phyloP scores from a whole-genome alignment of 202 grass and related monocot genomes.

The Panicum virgatum region DNA sequence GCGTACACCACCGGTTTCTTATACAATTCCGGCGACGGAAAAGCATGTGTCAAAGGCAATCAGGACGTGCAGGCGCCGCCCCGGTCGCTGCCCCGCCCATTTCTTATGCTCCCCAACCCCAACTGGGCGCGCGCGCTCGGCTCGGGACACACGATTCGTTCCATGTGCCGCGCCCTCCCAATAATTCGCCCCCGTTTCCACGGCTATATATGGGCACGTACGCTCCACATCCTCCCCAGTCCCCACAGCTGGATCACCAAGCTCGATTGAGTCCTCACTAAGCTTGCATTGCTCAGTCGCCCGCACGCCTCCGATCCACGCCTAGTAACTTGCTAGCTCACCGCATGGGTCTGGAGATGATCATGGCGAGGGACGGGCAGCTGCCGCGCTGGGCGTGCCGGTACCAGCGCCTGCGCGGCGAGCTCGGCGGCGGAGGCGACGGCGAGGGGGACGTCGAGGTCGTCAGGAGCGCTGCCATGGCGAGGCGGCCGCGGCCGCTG shows the following conservation, averaged over 20 bases:
- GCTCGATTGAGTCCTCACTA: not conserved
- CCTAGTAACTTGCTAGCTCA: not conserved
- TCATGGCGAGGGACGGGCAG: conserved; percentile 31
- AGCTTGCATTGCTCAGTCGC: not conserved
- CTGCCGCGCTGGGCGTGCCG: conserved; percentile 17
- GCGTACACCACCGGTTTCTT: not conserved
- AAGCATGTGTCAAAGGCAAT: conserved; percentile 68
- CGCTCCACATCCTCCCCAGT: conserved; percentile 29
- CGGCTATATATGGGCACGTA: conserved; percentile 34
- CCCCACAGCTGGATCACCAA: conserved; percentile 27
- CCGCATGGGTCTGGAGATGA: conserved; percentile 48
- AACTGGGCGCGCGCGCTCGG: conserved; percentile 27
- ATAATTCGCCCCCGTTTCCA: conserved; percentile 19
- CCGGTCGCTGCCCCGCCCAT: conserved; percentile 13
- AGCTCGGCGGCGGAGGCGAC: not conserved
- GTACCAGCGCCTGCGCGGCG: conserved; percentile 47
- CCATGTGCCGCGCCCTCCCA: conserved; percentile 30
- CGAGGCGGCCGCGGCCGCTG: conserved; percentile 46
- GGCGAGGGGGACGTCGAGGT: not conserved
- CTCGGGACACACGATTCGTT: conserved; percentile 14
- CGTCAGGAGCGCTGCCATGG: not conserved
- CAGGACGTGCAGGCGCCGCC: conserved; percentile 44
- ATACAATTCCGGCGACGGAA: conserved; percentile 1
- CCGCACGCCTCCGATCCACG: not conserved
- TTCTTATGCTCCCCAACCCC: not conserved